Evolutionary conservation across 2,329 filamentous ascomycete genomes (phyloP).

Genomic region (Ascochyta fabae): DNA sequence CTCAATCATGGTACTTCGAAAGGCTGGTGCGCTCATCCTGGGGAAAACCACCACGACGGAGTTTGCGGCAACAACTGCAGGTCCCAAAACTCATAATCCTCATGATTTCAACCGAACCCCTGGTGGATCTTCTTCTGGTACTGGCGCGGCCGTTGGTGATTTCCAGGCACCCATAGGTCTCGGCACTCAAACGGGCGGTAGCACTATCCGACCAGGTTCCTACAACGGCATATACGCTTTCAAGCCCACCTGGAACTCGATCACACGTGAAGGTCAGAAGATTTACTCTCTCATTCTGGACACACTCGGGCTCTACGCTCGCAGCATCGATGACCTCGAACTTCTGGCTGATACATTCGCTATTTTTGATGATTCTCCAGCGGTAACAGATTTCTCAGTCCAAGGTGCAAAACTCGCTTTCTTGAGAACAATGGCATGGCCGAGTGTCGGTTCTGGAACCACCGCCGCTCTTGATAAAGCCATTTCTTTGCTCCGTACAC

Average conservation of each 20-base stretch:
- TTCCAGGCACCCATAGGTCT: slow-evolving; percentile 66
- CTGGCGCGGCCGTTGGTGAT: slow-evolving; percentile 70
- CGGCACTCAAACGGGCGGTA: slow-evolving; percentile 71
- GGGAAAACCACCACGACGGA: slow-evolving; percentile 67
- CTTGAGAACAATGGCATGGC: slow-evolving; percentile 59
- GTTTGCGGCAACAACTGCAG: slow-evolving; percentile 64
- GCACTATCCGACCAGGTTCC: slow-evolving; percentile 67
- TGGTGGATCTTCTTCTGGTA: slow-evolving; percentile 72
- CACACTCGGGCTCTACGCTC: slow-evolving; percentile 67
- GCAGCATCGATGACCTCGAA: slow-evolving; percentile 64
- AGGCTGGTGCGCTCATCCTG: slow-evolving; percentile 64
- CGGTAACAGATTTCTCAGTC: slow-evolving; percentile 45
- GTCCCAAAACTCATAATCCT: slow-evolving; percentile 65
- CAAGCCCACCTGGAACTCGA: slow-evolving; percentile 70
- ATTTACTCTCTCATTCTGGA: slow-evolving; percentile 66
- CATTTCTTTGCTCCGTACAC: slow-evolving; percentile 41
- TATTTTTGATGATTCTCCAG: slow-evolving; percentile 58
- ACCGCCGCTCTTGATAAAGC: slow-evolving; percentile 45
- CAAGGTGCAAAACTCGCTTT: slow-evolving; percentile 62
- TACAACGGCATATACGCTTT: slow-evolving; percentile 70
- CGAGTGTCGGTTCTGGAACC: slow-evolving; percentile 46
- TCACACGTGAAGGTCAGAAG: slow-evolving; percentile 68
- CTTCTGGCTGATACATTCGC: slow-evolving; percentile 62
- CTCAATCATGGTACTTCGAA: slow-evolving; percentile 59
- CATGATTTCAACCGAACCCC: slow-evolving; percentile 62